Evolutionary conservation across 1,139 yeast species (phyloP).

Genomic region (Protomyces inouyei): DNA sequence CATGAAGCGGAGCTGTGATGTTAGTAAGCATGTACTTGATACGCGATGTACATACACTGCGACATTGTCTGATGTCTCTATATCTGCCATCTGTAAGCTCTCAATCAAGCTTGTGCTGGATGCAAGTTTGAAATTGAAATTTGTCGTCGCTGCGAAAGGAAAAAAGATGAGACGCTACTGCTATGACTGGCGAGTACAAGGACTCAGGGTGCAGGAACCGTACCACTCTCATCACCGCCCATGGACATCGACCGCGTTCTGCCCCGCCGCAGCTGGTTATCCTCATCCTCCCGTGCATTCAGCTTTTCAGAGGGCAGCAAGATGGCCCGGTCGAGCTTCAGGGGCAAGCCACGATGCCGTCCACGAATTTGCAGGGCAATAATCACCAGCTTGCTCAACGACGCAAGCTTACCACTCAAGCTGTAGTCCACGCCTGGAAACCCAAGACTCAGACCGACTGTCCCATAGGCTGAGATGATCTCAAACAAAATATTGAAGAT

Average conservation of each 20-base stretch:
- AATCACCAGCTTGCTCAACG: conserved; percentile 73
- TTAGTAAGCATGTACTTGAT: neutral
- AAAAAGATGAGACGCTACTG: neutral
- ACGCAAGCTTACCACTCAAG: conserved; percentile 64
- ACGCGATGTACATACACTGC: neutral
- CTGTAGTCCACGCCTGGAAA: conserved; percentile 65
- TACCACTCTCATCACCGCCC: neutral
- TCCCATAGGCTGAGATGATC: conserved; percentile 73
- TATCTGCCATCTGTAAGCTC: neutral
- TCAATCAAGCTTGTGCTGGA: too few species aligned
- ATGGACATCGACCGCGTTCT: neutral
- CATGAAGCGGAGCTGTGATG: neutral
- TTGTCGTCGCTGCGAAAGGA: neutral
- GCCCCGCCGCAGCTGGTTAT: neutral
- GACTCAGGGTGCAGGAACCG: neutral
- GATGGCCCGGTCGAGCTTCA: conserved; percentile 88
- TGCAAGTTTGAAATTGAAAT: too few species aligned
- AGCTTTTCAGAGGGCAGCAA: conserved; percentile 73
- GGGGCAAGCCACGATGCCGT: conserved; percentile 94
- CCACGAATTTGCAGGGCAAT: conserved; percentile 92
- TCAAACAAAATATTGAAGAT: conserved; percentile 78
- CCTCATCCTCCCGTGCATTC: conserved; percentile 34
- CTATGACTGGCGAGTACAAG: neutral
- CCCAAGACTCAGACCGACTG: conserved; percentile 30
- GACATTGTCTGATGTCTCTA: neutral